These are phyloP conservation scores for Mycocentrospora acerina DNA, from an alignment of 2,329 filamentous ascomycete species.

Conservation along the genomic window DNA sequence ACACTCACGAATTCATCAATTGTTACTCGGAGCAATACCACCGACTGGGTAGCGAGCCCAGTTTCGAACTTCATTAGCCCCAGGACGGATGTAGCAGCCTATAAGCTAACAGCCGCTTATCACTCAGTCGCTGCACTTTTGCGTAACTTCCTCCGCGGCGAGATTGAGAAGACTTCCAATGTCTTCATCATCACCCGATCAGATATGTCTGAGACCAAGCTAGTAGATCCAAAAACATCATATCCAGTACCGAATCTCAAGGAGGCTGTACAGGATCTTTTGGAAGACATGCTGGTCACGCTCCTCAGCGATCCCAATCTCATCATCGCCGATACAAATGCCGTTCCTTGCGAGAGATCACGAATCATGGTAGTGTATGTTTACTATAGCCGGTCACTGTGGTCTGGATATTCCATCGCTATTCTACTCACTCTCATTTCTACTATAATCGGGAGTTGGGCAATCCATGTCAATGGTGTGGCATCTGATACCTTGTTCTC, in stretches of 20 bases:
- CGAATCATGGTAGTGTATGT: conserved; percentile 30
- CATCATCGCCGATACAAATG: conserved; percentile 21
- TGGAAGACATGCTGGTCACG: conserved; percentile 42
- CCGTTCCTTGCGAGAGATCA: conserved; percentile 30
- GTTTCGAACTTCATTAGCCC: conserved; percentile 26
- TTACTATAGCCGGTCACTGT: conserved; percentile 34
- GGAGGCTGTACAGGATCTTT: conserved; percentile 30
- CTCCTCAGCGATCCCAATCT: conserved; percentile 38
- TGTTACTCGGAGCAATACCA: conserved; percentile 6
- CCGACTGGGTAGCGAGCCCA: conserved; percentile 18
- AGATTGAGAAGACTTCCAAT: conserved; percentile 23
- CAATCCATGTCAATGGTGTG: conserved; percentile 40
- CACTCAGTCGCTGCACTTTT: conserved; percentile 37
- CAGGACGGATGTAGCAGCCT: conserved; percentile 17
- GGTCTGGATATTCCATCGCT: conserved; percentile 41
- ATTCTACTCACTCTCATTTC: conserved; percentile 31
- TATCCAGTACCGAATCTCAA: conserved; percentile 34
- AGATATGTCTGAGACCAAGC: conserved; percentile 37
- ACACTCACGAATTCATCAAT: conserved; percentile 13
- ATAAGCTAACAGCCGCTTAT: conserved; percentile 37
- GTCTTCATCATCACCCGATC: conserved; percentile 32
- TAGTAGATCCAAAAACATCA: conserved; percentile 30
- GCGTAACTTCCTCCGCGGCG: conserved; percentile 38
- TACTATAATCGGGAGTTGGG: conserved; percentile 33
- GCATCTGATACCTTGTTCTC: conserved; percentile 40